Evolutionary conservation across 2,329 filamentous ascomycete species (phyloP), one percentile per base, ranked within the genome.

Genomic region (Fusarium sp.): DNA sequence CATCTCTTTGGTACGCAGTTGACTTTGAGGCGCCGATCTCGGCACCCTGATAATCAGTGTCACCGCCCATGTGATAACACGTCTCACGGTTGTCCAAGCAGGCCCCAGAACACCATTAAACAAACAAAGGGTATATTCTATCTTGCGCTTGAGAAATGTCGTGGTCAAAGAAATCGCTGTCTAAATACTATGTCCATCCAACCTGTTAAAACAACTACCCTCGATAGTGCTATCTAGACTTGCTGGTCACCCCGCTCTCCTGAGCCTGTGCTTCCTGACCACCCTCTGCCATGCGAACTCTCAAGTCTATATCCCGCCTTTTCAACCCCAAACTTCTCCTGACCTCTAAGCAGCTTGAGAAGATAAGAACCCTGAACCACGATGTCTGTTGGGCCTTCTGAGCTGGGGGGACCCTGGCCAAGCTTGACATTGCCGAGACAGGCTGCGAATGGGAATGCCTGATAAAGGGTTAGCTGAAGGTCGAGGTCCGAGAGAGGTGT

Each of bases 371-470:
- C 81, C n/a, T 75, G 64, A 13, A 81, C 77, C 11, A 83, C 63
- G 16, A 74, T 65, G 20, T 82, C 80, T 7, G 66, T 76, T n/a
- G 72, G 77, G 6, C 77, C 75, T 18, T 81, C 77, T 9, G 76
- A 76, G 1, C 76, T 76, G 2, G 76, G 78, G 23, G 73, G 70
- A 2, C 75, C 77, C 23, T 77, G 72, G 0, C 75, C 76, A n/a
- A 82, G 73, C 52, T 78, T 78, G 32, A 82, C 78, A 32, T 82
- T 83, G 8, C 81, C 81, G 9, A 83, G 73, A 43, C 80, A 79
- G 23, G 76, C 69, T 16, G 79, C 70, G 20, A 74, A 75, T 23
- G 80, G 39, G 50, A 78, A 79, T 10, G 78, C 75, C 77, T 81
- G 14, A n/a, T 48, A 20, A 11, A 9, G 32, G 16, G 48, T 78